Percentiles rank a stretch among this genome's conserved stretches.
Evolutionary conservation across 2,329 filamentous ascomycete species (phyloP).

Genomic region (Cladophialophora bantiana): DNA sequence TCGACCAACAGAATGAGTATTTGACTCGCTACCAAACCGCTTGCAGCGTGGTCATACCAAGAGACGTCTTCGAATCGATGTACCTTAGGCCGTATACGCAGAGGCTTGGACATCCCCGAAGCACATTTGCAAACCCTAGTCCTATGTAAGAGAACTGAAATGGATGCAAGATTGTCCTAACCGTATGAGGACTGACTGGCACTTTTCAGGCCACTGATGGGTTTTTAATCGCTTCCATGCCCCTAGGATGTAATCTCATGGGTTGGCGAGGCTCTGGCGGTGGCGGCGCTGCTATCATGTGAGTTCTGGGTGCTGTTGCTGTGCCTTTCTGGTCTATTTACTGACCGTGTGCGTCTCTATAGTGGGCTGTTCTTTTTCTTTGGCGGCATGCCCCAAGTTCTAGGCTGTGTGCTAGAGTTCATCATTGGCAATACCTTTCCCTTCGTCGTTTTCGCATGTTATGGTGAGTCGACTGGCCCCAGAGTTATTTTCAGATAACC

Average conservation of each 20-base stretch:
- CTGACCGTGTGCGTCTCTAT: slow-evolving; percentile 41
- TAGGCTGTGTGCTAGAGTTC: slow-evolving; percentile 37
- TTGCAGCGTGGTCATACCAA: slow-evolving; percentile 23
- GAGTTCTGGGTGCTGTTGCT: slow-evolving; percentile 48
- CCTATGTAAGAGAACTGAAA: slow-evolving; percentile 40
- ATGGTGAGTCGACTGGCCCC: slow-evolving; percentile 39
- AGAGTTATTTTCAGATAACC: slow-evolving; percentile 61
- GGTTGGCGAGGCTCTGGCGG: slow-evolving; percentile 63
- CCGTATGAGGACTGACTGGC: slow-evolving; percentile 3
- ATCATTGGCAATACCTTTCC: slow-evolving; percentile 58
- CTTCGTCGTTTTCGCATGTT: slow-evolving; percentile 60
- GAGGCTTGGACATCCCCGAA: slow-evolving; percentile 19
- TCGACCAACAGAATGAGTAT: slow-evolving; percentile 18
- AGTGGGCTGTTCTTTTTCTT: slow-evolving; percentile 39
- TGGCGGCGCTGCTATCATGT: slow-evolving; percentile 40
- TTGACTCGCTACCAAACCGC: slow-evolving; percentile 25
- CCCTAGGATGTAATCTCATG: slow-evolving; percentile 52
- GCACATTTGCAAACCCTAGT: slow-evolving; percentile 42
- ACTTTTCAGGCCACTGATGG: slow-evolving; percentile 23
- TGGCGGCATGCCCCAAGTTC: slow-evolving; percentile 40
- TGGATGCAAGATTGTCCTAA: background rate
- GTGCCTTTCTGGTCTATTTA: slow-evolving; percentile 32
- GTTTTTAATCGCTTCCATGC: slow-evolving; percentile 51
- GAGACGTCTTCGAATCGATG: slow-evolving; percentile 26
- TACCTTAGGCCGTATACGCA: slow-evolving; percentile 20